These are phyloP conservation scores for Claviceps pazoutovae DNA, from an alignment of 2,329 filamentous ascomycete species.

Conservation along the genomic window DNA sequence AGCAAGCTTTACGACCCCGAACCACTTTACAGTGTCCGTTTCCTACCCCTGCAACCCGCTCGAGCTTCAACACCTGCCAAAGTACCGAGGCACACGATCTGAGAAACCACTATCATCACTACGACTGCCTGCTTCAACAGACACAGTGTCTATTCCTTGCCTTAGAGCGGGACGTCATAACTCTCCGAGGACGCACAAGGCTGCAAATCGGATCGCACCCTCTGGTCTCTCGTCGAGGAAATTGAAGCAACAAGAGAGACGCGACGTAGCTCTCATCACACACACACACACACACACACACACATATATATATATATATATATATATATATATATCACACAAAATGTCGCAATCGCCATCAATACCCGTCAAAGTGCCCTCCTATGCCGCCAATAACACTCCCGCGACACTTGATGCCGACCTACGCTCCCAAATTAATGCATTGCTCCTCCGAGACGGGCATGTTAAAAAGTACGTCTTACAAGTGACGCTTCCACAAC, in stretches of 20 bases:
- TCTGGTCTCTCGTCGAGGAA: neutral
- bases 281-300: conserved; percentile 2
- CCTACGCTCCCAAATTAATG: conserved; percentile 48
- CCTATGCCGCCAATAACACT: conserved; percentile 42
- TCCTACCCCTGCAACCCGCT: neutral
- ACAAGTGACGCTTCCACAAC: neutral
- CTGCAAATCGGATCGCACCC: neutral
- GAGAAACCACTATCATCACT: neutral
- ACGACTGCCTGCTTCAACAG: neutral
- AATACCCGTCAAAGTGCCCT: conserved; percentile 46
- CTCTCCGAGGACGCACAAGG: neutral
- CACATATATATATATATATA: no score
- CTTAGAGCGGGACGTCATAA: neutral
- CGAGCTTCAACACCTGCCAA: neutral
- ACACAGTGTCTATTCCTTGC: no score
- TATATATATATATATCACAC: neutral
- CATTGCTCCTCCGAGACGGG: conserved; percentile 41
- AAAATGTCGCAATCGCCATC: conserved; percentile 33
- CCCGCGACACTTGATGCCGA: conserved; percentile 47
- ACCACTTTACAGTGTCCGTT: neutral
- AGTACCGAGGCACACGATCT: neutral
- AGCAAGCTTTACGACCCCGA: neutral
- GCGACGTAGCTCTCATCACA: neutral
- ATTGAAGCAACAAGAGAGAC: neutral
- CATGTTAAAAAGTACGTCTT: conserved; percentile 41